These are phyloP conservation scores for Amylocarpus encephaloides DNA, from an alignment of 2,329 filamentous ascomycete species.

Conservation along the genomic window DNA sequence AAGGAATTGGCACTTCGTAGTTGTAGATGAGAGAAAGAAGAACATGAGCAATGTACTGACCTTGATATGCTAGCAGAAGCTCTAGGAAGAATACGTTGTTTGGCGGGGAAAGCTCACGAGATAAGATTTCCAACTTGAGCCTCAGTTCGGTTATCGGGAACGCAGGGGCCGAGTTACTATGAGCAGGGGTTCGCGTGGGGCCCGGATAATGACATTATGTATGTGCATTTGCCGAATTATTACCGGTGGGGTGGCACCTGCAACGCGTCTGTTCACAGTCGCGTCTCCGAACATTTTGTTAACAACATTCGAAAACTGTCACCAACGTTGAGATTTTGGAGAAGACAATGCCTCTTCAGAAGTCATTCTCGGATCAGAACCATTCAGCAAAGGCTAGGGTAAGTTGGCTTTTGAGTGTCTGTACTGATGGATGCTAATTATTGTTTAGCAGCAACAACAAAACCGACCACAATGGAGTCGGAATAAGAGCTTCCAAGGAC, in stretches of 20 bases:
- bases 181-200: neutral
- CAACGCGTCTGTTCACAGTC: no score
- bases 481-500: slow-evolving; percentile 29
- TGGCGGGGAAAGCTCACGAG: neutral
- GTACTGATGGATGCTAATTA: slow-evolving; percentile 6
- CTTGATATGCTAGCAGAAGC: neutral
- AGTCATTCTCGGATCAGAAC: slow-evolving; percentile 33
- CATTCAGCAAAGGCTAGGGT: slow-evolving; percentile 28
- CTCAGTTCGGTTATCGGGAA: neutral
- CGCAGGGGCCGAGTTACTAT: neutral
- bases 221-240: no score
- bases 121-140: slow-evolving; percentile 1
- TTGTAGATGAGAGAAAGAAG: neutral
- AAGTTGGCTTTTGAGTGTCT: slow-evolving; percentile 1
- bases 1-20: neutral
- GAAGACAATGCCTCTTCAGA: slow-evolving; percentile 30
- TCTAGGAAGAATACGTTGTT: neutral
- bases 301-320: neutral
- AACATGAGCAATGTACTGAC: neutral
- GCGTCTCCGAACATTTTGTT: neutral
- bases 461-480: slow-evolving; percentile 25
- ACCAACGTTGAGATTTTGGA: neutral
- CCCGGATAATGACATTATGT: no score
- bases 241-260: no score
- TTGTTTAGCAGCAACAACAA: slow-evolving; percentile 15